Conservation (phyloP, 306 rosid species). For the Cyclanthera cordifolia region DNA sequence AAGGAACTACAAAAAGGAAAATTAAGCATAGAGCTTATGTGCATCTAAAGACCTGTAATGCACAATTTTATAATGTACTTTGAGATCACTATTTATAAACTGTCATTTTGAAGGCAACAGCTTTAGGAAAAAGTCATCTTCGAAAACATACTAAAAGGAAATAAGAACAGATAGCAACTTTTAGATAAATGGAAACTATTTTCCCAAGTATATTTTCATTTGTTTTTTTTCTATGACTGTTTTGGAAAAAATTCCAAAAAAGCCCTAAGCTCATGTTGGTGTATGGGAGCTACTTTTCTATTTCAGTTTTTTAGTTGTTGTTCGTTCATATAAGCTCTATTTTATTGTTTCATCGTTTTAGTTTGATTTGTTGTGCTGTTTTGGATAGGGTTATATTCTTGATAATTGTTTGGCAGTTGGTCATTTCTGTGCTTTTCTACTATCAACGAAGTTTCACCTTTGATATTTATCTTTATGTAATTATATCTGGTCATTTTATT, state of each 20-base stretch:
- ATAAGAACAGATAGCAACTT: not conserved
- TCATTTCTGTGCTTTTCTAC: not conserved
- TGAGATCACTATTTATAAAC: not conserved
- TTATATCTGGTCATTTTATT: not conserved
- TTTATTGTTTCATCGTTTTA: not conserved
- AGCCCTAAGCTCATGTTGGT: not conserved
- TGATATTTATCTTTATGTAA: not conserved
- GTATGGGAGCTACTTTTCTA: not conserved
- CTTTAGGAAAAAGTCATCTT: not conserved
- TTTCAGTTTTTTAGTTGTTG: not conserved
- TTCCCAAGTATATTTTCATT: not conserved
- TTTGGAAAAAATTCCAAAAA: not conserved
- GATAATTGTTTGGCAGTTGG: not conserved
- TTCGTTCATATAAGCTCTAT: not conserved
- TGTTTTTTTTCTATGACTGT: not conserved
- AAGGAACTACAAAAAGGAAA: not conserved
- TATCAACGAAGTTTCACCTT: not conserved
- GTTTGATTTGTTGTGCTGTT: not conserved
- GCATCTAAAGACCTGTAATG: not conserved
- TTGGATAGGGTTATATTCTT: not conserved
- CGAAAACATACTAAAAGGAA: not conserved
- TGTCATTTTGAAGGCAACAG: not conserved
- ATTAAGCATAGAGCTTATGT: not conserved
- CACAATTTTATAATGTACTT: not conserved
- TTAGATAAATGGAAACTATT: not conserved